Evolutionary conservation across 495 filamentous ascomycete genomes (phyloP), one percentile per base, ranked within the genome.

Genomic region (Mytilinidion resinicola): DNA sequence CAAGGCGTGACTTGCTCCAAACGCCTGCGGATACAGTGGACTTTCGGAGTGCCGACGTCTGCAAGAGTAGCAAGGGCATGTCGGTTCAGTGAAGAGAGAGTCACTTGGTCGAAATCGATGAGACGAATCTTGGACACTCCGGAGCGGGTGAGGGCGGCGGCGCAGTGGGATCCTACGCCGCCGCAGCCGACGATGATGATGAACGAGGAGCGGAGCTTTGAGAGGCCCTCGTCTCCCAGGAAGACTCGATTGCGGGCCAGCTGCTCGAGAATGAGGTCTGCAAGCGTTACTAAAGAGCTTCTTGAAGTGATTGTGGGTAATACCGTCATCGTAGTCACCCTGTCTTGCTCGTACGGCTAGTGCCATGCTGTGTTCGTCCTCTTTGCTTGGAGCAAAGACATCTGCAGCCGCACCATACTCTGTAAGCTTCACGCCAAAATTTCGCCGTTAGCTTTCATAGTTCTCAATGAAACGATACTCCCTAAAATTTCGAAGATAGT

Each of bases 51-150:
- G 17, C 93, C 93, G 0, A 99, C 93, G 65, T 99, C 93, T 34
- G 87, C 88, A 10, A 97, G 78, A 14, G 91, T 96, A 12, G 93
- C 93, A 0, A 99, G 85, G 3, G 93, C 91, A 70, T 99, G 93
- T 47, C 93, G 80, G 71, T 99, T 99, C 43, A 99, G 75, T 1
- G 88, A 92, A 49, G 88, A 93, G 3, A 99, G 78, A 0, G 90
- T 91, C 25, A 96, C 95, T 78, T 99, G 93, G 73, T 99, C 93
- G 68, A 99, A 99, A 70, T 99, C 93, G 62, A 99, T 86, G 25
- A 99, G 81, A 1, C 95, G 87, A 52, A 99, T 81, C 53, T 83
- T 85, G 34, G 85, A 82, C 17, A 95, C 90, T 19, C 93, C 95
- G 0, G 91, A 96, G 21, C 93, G 87, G 7, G 91, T 83, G 14